Evolutionary conservation across 2,329 filamentous ascomycete species (phyloP).

Genomic region (Fusarium paranaense): DNA sequence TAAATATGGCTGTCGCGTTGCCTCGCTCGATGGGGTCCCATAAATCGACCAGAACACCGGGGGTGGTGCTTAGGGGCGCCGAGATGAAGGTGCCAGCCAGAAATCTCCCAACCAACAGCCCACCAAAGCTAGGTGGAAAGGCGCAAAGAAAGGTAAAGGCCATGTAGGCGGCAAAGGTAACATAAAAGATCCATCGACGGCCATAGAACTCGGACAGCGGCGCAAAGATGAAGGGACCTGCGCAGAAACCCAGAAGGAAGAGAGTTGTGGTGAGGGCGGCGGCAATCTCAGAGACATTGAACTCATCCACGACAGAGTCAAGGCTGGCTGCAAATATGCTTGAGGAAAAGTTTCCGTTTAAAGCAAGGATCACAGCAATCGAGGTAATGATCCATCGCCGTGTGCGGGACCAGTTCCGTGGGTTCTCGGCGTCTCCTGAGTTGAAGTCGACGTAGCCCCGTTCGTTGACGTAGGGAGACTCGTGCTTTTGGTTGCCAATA

Average conservation of each 20-base stretch:
- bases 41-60: slow-evolving; percentile 65
- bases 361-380: slow-evolving; percentile 58
- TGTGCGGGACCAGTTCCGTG: slow-evolving; percentile 58
- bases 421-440: slow-evolving; percentile 62
- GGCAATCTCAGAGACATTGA: slow-evolving; percentile 60
- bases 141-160: slow-evolving; percentile 66
- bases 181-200: slow-evolving; percentile 64
- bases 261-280: slow-evolving; percentile 64
- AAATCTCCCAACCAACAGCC: slow-evolving; percentile 65
- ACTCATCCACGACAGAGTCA: slow-evolving; percentile 46
- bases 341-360: slow-evolving; percentile 66
- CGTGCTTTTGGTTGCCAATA: slow-evolving; percentile 1
- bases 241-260: slow-evolving; percentile 67
- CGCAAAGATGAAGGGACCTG: slow-evolving; percentile 69
- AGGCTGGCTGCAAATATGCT: slow-evolving; percentile 50
- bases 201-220: slow-evolving; percentile 69
- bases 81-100: slow-evolving; percentile 66
- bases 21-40: slow-evolving; percentile 64
- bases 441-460: slow-evolving; percentile 64
- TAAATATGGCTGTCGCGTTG: slow-evolving; percentile 66
- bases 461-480: slow-evolving; percentile 58
- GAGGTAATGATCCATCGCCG: slow-evolving; percentile 57
- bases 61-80: slow-evolving; percentile 60
- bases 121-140: slow-evolving; percentile 65
- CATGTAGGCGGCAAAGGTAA: slow-evolving; percentile 61